Base-by-base conservation (phyloP, 2,329 filamentous ascomycete genomes). In the Calonectria ilicicola region DNA sequence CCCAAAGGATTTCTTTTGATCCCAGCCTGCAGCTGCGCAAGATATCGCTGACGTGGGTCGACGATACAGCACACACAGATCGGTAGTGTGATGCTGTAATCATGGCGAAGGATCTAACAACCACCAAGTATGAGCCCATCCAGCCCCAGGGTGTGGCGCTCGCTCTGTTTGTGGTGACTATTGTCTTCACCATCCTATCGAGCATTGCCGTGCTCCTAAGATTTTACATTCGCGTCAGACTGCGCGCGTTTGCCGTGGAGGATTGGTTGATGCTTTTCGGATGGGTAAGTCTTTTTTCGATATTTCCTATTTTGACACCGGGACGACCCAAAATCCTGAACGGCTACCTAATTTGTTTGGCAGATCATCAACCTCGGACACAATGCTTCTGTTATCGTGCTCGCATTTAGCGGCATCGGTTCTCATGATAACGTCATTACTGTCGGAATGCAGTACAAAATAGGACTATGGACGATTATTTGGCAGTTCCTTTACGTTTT, bases 401-500 rank as follows among this genome's bases (percentile, higher is more conserved):
- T 74, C 14, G 27, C 73, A 5, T 67, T 44, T 27, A 66, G 68
- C 44, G 73, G 73, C 5, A 75, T 74, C 44, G 73, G 73, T 2
- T 74, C 73, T 1, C 46, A 68, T 42, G 73, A 75, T 60, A 47
- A 72, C 23, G 21, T 75, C 46, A 74, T 74, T 35, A 75, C 72
- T 38, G 69, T 74, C 46, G 72, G 72, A 7, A 74, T 75, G 74
- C 72, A 74, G 42, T 70, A 72, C 67, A 75, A 72, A 60, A 74
- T 75, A 5, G 74, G 72, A 8, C 23, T 74, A 8, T 74, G 72
- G 72, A 75, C 69, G 23, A 65, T 75, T 10, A 74, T 75, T 32
- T 75, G 74, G 74, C 74, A 75, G 44, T 74, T 75, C 51, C 27
- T 75, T 5, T 75, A 75, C 40, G 74, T 75, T 10, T 19, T 73